phyloP scores from a whole-genome alignment of 768 basidiomycete genomes.

The Obba rivulosa region DNA sequence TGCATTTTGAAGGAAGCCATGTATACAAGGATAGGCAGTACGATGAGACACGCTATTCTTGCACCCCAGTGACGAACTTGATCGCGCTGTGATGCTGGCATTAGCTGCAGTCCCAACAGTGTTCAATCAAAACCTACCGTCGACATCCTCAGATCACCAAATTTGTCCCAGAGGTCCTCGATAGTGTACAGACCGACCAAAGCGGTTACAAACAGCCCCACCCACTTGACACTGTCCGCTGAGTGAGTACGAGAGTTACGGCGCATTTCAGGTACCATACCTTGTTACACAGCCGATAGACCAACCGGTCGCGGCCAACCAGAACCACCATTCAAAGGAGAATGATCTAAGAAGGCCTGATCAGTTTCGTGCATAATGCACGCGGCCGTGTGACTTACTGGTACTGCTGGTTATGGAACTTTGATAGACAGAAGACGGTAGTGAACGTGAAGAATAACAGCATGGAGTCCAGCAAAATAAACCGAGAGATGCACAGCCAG shows the following conservation, averaged over 20 bases:
- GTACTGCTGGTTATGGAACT: conserved; percentile 96
- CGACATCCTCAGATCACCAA: conserved; percentile 91
- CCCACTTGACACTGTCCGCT: conserved; percentile 78
- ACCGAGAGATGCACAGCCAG: conserved; percentile 95
- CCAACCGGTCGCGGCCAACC: conserved; percentile 88
- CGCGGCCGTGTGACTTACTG: conserved; percentile 59
- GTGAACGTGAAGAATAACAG: conserved; percentile 98
- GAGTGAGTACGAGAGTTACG: not conserved
- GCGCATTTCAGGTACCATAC: conserved; percentile 32
- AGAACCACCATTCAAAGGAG: conserved; percentile 95
- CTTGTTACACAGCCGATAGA: conserved; percentile 95
- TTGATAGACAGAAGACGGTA: conserved; percentile 89
- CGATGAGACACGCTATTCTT: conserved; percentile 76
- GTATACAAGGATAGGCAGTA: conserved; percentile 89
- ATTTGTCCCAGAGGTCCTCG: conserved; percentile 98
- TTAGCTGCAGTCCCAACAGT: not conserved
- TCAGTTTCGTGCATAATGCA: not conserved
- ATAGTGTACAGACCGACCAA: conserved; percentile 94
- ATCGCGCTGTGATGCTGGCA: conserved; percentile 51
- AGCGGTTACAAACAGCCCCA: conserved; percentile 93
- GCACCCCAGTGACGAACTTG: conserved; percentile 92
- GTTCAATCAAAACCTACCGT: conserved; percentile 47
- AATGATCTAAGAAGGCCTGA: conserved; percentile 59
- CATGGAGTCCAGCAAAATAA: conserved; percentile 98
- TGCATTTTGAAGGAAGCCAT: conserved; percentile 94